Base-by-base conservation (phyloP, 805 yeast genomes). In the Blastobotrys chiropterorum region DNA sequence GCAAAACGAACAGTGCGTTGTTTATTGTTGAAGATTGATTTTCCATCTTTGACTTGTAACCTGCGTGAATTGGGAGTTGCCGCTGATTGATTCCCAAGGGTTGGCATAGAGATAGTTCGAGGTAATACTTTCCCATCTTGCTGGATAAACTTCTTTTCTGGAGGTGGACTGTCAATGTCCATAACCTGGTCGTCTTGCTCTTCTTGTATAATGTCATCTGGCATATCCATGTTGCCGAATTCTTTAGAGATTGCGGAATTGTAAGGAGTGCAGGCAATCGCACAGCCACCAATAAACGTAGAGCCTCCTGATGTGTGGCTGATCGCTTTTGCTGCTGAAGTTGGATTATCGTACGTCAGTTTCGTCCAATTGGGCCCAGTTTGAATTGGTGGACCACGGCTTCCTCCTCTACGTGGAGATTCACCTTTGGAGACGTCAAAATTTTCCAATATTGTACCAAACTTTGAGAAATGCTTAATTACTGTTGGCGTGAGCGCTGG, bases 311-410 rank as follows among this genome's bases (percentile, higher is more conserved):
- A 26, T 5, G 34, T 26, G 11, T 44, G 38, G 6, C 14, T 19
- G 44, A 90, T 70, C 0, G 99, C 97, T 51, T 95, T 81, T 15
- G 80, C 67, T 1, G 96, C 97, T 7, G 90, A 77, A 1, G 83
- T 72, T 5, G 85, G 79, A 53, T 82, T 83, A 52, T 82, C 85
- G 66, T 81, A 94, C 2, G 97, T 90, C 50, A 92, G 65, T 63
- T 90, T 86, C n/a, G 90, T 82, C 98, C 98, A 92, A 40, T 87
- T 82, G 45, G 81, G 78, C 1, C 98, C 98, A 11, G 90, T 78
- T 67, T 81, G 86, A 6, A 92, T 83, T 2, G 97, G 95, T 31
- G 60, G 71, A 43, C 51, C 38, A 6, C 59, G 52, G 31, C 56
- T 48, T 43, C 40, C 48, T 31, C 40, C 38, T 44, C 55, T 43